phyloP scores from a whole-genome alignment of 257 asterid species.

The Ballota nigra region DNA sequence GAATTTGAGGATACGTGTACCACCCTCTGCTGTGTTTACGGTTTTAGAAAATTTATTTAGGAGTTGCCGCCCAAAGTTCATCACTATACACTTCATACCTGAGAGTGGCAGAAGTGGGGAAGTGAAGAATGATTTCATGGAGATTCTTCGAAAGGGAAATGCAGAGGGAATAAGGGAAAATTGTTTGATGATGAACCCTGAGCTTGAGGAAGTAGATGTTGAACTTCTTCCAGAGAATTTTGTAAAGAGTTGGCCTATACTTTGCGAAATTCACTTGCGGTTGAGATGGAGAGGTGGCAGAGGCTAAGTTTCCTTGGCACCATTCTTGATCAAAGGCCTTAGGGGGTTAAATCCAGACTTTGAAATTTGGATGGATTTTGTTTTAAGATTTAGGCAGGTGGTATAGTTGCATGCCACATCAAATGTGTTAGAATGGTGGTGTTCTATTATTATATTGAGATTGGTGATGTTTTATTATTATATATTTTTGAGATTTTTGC shows the following conservation, averaged over 20 bases:
- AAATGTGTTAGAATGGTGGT: too few relatives aligned
- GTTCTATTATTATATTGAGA: too few relatives aligned
- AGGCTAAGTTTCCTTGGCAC: too few relatives aligned
- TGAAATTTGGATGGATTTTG: too few relatives aligned
- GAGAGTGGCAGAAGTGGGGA: neutral
- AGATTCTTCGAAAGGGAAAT: neutral
- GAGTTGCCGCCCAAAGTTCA: constrained; percentile 5
- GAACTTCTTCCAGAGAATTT: too few relatives aligned
- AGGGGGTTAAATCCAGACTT: too few relatives aligned
- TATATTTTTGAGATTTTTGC: too few relatives aligned
- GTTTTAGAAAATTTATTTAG: neutral
- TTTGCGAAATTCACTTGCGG: neutral
- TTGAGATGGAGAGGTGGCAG: neutral
- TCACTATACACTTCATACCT: neutral
- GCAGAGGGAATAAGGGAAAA: neutral
- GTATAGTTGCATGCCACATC: too few relatives aligned
- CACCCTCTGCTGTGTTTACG: neutral
- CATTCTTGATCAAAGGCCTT: too few relatives aligned
- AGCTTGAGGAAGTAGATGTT: neutral
- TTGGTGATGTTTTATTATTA: too few relatives aligned
- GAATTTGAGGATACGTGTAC: neutral
- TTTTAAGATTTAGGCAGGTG: too few relatives aligned
- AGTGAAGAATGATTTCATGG: neutral
- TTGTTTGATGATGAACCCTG: neutral
- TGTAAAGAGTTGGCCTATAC: neutral